Conservation (phyloP, 192 early-diverging fungal species). For the Dimargaris cristalligena region DNA sequence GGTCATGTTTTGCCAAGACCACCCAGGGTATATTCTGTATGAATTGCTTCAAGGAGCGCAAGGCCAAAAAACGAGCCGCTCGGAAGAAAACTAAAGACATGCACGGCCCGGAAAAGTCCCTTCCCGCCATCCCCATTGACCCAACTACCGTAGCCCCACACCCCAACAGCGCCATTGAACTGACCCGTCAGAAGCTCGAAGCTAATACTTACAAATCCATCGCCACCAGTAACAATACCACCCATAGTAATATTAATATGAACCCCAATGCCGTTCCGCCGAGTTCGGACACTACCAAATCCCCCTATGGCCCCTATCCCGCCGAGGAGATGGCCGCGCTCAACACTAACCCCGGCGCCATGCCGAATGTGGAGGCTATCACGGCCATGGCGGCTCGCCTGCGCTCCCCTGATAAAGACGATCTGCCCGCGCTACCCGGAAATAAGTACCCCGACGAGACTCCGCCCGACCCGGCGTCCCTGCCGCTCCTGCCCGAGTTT, state of each 20-base stretch:
- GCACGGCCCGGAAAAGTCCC: slow-evolving; percentile 23
- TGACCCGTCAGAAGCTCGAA: slow-evolving; percentile 8
- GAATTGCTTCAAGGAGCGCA: slow-evolving; percentile 46
- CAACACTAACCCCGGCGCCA: no score
- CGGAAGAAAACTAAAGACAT: slow-evolving; percentile 30
- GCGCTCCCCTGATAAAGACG: neutral
- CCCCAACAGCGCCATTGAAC: slow-evolving; percentile 11
- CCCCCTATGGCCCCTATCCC: neutral
- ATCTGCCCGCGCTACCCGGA: neutral
- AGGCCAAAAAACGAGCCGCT: slow-evolving; percentile 42
- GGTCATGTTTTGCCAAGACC: slow-evolving; percentile 64
- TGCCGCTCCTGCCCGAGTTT: neutral
- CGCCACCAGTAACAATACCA: neutral
- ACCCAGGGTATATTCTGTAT: slow-evolving; percentile 67
- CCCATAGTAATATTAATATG: no score
- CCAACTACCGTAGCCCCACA: slow-evolving; percentile 6
- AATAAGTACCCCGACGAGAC: no score
- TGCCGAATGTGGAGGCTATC: neutral
- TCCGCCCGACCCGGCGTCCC: neutral
- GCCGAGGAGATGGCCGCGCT: no score
- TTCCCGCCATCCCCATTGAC: slow-evolving; percentile 24
- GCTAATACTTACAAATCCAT: neutral
- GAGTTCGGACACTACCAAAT: neutral
- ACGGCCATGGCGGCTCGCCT: neutral
- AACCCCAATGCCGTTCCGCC: no score